These are phyloP conservation scores for Monosporascus cannonballus DNA, from an alignment of 2,329 filamentous ascomycete species.

Conservation along the genomic window DNA sequence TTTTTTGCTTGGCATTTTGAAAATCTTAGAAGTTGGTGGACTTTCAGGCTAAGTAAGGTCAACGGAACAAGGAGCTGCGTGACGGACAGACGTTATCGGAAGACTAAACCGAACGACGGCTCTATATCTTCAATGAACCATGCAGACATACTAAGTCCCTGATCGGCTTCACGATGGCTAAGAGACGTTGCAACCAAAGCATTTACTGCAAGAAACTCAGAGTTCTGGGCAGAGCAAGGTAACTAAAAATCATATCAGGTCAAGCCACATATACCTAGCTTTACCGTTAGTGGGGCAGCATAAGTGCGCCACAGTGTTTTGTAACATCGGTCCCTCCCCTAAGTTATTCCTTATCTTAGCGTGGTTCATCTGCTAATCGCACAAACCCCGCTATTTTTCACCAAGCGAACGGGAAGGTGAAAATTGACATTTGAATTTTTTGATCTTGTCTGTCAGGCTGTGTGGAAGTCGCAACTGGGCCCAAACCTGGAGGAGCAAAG, in stretches of 20 bases:
- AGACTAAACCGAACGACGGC: not conserved
- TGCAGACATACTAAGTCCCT: too few species aligned
- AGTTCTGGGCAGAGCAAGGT: too few species aligned
- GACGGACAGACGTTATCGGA: not conserved
- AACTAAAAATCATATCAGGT: not conserved
- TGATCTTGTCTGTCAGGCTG: not conserved
- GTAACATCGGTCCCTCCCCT: not conserved
- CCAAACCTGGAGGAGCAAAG: not conserved
- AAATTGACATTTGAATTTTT: not conserved
- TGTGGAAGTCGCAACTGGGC: not conserved
- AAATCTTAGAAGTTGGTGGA: not conserved
- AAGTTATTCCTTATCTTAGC: conserved; percentile 13
- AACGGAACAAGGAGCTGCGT: not conserved
- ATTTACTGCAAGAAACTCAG: too few species aligned
- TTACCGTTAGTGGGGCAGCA: not conserved
- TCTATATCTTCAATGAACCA: too few species aligned
- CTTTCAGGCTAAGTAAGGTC: not conserved
- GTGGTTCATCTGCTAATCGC: conserved; percentile 1
- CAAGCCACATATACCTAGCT: not conserved
- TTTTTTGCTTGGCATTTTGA: conserved; percentile 1
- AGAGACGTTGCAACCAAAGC: too few species aligned
- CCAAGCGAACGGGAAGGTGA: not conserved
- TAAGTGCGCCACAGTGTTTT: not conserved
- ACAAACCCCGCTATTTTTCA: not conserved
- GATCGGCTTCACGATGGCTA: too few species aligned